A percentile compares a stretch with the other conserved stretches of the same genome.
phyloP scores from a whole-genome alignment of 257 asterid genomes.

The Solanum virginianum region DNA sequence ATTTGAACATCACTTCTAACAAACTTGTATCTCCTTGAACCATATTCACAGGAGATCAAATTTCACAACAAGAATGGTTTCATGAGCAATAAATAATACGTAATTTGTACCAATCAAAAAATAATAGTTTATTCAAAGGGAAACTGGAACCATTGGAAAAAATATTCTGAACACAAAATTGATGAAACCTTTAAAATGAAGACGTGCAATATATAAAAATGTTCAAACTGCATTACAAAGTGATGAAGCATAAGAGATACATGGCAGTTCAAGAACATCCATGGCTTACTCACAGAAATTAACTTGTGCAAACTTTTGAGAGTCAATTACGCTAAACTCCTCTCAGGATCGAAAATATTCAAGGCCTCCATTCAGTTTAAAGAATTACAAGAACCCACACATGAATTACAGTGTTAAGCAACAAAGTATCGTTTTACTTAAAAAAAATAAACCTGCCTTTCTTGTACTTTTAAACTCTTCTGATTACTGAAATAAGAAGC shows the following conservation, averaged over 20 bases:
- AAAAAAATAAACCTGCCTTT: neutral
- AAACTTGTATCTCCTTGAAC: neutral
- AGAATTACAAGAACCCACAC: neutral
- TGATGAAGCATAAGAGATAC: neutral
- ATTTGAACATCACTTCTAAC: neutral
- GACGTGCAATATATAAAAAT: neutral
- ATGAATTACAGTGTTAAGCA: neutral
- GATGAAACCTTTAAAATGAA: neutral
- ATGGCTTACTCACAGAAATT: neutral
- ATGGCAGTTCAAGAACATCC: neutral
- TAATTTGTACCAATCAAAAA: neutral
- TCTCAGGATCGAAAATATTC: neutral
- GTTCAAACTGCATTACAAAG: neutral
- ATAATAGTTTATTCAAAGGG: neutral
- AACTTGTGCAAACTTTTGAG: neutral
- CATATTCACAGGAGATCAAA: neutral
- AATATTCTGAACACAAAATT: neutral
- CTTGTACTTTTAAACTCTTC: neutral
- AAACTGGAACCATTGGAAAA: neutral
- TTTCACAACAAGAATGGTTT: neutral
- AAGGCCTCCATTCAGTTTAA: neutral
- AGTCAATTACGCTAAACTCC: neutral
- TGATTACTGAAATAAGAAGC: neutral
- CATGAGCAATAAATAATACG: neutral
- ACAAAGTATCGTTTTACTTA: neutral